phyloP scores from a whole-genome alignment of 768 basidiomycete genomes.

The Crucibulum laeve region DNA sequence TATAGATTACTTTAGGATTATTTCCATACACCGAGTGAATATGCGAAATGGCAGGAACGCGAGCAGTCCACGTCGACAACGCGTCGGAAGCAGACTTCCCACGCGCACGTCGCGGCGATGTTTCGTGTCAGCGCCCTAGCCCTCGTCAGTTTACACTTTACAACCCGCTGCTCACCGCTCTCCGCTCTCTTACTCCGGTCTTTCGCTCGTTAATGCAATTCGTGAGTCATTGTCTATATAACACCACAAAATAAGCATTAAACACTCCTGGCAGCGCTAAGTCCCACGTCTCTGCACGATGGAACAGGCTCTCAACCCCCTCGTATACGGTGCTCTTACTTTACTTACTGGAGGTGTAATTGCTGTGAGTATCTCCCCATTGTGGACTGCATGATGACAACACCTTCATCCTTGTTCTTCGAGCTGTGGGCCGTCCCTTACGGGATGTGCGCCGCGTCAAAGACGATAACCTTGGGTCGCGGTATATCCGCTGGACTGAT shows the following conservation, averaged over 20 bases:
- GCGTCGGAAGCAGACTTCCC: background rate
- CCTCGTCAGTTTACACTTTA: background rate
- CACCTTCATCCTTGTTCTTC: constrained; percentile 92
- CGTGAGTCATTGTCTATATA: background rate
- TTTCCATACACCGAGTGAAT: too few relatives aligned
- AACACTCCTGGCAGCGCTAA: too few relatives aligned
- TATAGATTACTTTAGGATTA: too few relatives aligned
- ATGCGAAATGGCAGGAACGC: background rate
- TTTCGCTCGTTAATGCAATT: background rate
- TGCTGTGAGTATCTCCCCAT: constrained; percentile 27
- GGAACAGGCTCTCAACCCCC: constrained; percentile 7
- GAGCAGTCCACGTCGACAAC: background rate
- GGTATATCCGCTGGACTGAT: constrained; percentile 36
- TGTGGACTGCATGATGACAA: constrained; percentile 44
- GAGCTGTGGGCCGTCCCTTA: constrained; percentile 60
- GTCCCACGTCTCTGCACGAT: constrained; percentile 4
- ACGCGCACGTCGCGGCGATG: constrained; percentile 11
- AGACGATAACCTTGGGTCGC: constrained; percentile 61
- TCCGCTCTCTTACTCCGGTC: background rate
- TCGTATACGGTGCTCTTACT: constrained; percentile 32
- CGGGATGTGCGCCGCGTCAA: constrained; percentile 49
- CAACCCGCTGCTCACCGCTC: background rate
- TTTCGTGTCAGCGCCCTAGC: background rate
- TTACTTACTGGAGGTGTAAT: constrained; percentile 24
- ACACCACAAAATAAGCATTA: background rate